Base-by-base conservation (phyloP, 2,329 filamentous ascomycete species). In the Ophiocordyceps camponoti-rufipedis region DNA sequence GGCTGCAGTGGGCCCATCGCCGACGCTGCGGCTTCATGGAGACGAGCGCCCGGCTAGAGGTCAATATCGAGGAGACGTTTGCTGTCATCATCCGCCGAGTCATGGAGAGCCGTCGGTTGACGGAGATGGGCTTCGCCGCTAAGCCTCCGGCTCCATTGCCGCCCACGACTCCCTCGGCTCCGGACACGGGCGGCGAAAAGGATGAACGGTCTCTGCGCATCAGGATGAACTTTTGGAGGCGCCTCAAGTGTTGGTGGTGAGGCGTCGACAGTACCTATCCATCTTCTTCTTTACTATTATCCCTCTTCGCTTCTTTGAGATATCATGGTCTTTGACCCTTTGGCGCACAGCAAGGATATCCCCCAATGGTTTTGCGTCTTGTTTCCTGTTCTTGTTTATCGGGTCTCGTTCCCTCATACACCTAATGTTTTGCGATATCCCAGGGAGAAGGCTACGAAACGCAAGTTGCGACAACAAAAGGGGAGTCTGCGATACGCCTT, bases 21-120 rank as follows among this genome's bases (percentile, higher is more conserved):
- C 69, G 74, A 46, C 78, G 78, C 41, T 89, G 83, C 62, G 85
- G 84, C 38, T 91, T 91, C 64, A 91, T 91, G 85, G 85, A 91
- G 72, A 91, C 85, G 50, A 86, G 81, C 55, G 85, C 85, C 5
- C 68, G 84, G 46, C 75, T 87, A 54, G 83, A 86, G 68, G 85
- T 91, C 51, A 91, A 91, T 59, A 85, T 91, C 50, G 85, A 91
- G 61, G 85, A 91, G 71, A 89, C 84, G 0, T 91, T 91, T 69
- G 83, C 82, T 33, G 69, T 80, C 38, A 74, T 80, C 48, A 72
- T 80, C 41, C 67, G 75, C 28, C 67, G 76, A 44, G 77, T 81
- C 44, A 68, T 74, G 42, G 75, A 80, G 65, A 66, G 65, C n/a
- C 60, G 74, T 18, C 60, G 64, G 13, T 59, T 70, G 41, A 72